These are phyloP conservation scores for Aspergillus ochraceoroseus DNA, from an alignment of 2,329 filamentous ascomycete species.

Conservation along the genomic window DNA sequence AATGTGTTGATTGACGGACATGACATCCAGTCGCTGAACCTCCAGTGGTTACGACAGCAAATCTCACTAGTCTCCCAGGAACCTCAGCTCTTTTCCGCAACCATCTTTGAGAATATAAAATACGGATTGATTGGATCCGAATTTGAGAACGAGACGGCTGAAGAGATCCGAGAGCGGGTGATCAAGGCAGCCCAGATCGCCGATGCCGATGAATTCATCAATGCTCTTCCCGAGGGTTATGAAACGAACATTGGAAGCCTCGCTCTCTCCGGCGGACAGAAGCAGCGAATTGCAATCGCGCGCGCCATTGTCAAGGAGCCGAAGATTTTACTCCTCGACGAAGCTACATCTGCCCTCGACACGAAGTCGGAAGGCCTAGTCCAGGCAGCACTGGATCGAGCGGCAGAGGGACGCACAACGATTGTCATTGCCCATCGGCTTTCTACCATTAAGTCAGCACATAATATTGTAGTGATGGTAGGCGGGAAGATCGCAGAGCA, in stretches of 20 bases:
- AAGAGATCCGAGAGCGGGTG: slow-evolving; percentile 39
- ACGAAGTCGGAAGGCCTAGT: slow-evolving; percentile 82
- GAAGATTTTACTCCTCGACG: slow-evolving; percentile 77
- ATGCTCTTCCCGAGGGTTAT: slow-evolving; percentile 59
- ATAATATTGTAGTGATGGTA: slow-evolving; percentile 66
- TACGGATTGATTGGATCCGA: slow-evolving; percentile 58
- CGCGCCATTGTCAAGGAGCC: slow-evolving; percentile 74
- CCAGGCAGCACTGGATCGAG: slow-evolving; percentile 72
- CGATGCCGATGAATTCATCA: slow-evolving; percentile 76
- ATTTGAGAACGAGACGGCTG: slow-evolving; percentile 57
- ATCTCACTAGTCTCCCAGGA: slow-evolving; percentile 84
- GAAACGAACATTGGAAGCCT: slow-evolving; percentile 17
- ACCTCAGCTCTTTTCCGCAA: slow-evolving; percentile 73
- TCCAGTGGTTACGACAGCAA: slow-evolving; percentile 50
- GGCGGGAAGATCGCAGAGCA: slow-evolving; percentile 78
- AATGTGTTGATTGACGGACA: slow-evolving; percentile 61
- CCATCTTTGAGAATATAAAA: slow-evolving; percentile 74
- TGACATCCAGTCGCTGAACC: slow-evolving; percentile 68
- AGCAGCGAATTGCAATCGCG: slow-evolving; percentile 83
- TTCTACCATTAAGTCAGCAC: slow-evolving; percentile 39
- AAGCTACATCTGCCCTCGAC: slow-evolving; percentile 81
- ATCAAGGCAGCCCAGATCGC: slow-evolving; percentile 24
- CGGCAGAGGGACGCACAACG: slow-evolving; percentile 51
- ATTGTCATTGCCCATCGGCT: slow-evolving; percentile 43
- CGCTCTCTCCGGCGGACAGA: slow-evolving; percentile 42